Conservation (phyloP, 202 grass and related monocot species). For the Cymbopogon flexuosus region DNA sequence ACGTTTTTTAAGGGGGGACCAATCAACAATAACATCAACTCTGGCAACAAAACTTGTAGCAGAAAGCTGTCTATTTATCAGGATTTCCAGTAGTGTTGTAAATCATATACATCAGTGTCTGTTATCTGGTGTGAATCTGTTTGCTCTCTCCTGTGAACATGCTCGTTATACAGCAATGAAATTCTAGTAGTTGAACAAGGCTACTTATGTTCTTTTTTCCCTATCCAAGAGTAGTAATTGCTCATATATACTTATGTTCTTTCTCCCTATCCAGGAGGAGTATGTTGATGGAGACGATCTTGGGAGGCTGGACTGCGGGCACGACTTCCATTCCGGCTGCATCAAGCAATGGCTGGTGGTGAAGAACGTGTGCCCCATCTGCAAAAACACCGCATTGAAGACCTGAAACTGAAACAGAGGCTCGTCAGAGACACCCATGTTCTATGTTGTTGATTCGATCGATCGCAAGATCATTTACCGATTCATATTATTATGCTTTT, state of each 20-base stretch:
- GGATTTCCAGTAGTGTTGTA: background rate
- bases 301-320: slow-evolving; percentile 75
- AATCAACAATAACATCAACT: background rate
- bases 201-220: background rate
- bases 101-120: background rate
- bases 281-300: slow-evolving; percentile 69
- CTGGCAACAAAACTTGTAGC: background rate
- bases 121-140: background rate
- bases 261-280: slow-evolving; percentile 56
- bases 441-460: background rate
- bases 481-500: slow-evolving; percentile 28
- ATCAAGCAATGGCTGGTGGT: slow-evolving; percentile 85
- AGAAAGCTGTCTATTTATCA: background rate
- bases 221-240: no score
- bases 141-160: background rate
- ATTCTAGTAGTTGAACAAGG: background rate
- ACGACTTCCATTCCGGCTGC: slow-evolving; percentile 79
- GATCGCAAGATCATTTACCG: slow-evolving; percentile 40
- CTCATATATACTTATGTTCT: background rate
- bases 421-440: background rate
- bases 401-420: slow-evolving; percentile 27
- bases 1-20: no score
- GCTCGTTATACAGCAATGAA: background rate
- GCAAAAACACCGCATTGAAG: slow-evolving; percentile 69
- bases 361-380: slow-evolving; percentile 91